Evolutionary conservation across 1,284 basidiomycete species (phyloP).

Genomic region (Irpex sp.): DNA sequence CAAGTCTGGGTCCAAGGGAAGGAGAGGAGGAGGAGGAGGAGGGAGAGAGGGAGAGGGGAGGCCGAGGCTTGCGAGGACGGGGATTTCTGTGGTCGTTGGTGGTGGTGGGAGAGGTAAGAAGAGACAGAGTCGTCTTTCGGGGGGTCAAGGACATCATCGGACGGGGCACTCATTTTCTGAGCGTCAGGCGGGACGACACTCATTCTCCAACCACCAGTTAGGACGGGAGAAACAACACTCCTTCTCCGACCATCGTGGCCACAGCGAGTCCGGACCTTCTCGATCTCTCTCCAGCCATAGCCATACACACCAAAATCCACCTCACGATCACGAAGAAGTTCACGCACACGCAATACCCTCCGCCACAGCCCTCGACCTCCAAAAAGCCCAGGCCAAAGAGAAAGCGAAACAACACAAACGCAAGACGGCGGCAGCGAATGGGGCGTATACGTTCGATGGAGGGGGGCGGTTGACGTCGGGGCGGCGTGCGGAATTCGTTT

Average conservation of each 20-base stretch:
- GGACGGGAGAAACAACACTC: background rate
- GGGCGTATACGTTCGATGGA: conserved; percentile 7
- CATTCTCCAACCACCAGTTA: background rate
- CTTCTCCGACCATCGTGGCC: background rate
- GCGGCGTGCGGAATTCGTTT: background rate
- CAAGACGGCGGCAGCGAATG: background rate
- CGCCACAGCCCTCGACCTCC: background rate
- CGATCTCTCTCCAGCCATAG: background rate
- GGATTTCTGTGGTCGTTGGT: background rate
- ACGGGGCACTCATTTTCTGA: too few relatives aligned
- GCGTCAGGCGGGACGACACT: too few relatives aligned
- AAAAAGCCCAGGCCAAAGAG: background rate
- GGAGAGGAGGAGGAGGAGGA: background rate
- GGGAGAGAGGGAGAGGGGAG: too few relatives aligned
- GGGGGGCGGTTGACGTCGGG: conserved; percentile 2
- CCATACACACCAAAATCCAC: background rate
- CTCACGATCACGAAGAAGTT: background rate
- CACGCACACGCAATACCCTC: background rate
- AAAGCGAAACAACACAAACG: conserved; percentile 2
- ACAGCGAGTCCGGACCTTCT: background rate
- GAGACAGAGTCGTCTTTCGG: too few relatives aligned
- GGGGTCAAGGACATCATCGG: too few relatives aligned
- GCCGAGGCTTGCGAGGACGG: background rate
- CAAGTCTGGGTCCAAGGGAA: background rate
- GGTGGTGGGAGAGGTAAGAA: background rate